phyloP scores from a whole-genome alignment of 176 grass and related monocot genomes.

The Elymus sibiricus region DNA sequence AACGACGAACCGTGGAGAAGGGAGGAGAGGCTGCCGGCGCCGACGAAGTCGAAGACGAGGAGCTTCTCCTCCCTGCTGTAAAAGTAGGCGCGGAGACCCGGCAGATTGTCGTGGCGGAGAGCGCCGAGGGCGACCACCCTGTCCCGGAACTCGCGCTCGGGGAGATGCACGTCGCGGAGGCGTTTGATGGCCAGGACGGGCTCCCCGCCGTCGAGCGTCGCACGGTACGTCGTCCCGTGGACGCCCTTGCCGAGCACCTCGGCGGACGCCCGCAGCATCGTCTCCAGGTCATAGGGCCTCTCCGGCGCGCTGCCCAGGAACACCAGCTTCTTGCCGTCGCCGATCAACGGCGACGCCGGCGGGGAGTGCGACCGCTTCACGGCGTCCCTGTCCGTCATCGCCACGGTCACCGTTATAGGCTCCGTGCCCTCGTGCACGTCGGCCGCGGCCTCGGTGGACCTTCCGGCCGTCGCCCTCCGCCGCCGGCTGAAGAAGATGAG shows the following conservation, averaged over 20 bases:
- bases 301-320: slow-evolving; percentile 54
- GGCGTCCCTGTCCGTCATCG: neutral
- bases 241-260: slow-evolving; percentile 76
- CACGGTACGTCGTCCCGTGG: slow-evolving; percentile 75
- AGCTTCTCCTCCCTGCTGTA: slow-evolving; percentile 86
- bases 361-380: slow-evolving; percentile 13
- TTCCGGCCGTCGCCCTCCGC: neutral
- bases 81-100: slow-evolving; percentile 60
- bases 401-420: slow-evolving; percentile 19
- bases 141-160: slow-evolving; percentile 61
- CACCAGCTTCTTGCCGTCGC: slow-evolving; percentile 60
- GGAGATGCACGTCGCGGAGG: slow-evolving; percentile 52
- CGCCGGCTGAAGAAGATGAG: slow-evolving; percentile 10
- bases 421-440: slow-evolving; percentile 10
- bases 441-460: neutral
- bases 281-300: slow-evolving; percentile 69
- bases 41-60: slow-evolving; percentile 73
- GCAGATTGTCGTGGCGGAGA: slow-evolving; percentile 49
- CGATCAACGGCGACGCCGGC: neutral
- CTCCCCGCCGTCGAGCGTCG: slow-evolving; percentile 62
- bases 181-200: slow-evolving; percentile 62
- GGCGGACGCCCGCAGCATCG: slow-evolving; percentile 74
- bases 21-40: slow-evolving; percentile 64
- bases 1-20: slow-evolving; percentile 53
- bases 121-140: slow-evolving; percentile 36